Percentiles rank a stretch among this genome's conserved stretches.
phyloP scores from a whole-genome alignment of 2,329 filamentous ascomycete genomes.

The Zymoseptoria tritici region DNA sequence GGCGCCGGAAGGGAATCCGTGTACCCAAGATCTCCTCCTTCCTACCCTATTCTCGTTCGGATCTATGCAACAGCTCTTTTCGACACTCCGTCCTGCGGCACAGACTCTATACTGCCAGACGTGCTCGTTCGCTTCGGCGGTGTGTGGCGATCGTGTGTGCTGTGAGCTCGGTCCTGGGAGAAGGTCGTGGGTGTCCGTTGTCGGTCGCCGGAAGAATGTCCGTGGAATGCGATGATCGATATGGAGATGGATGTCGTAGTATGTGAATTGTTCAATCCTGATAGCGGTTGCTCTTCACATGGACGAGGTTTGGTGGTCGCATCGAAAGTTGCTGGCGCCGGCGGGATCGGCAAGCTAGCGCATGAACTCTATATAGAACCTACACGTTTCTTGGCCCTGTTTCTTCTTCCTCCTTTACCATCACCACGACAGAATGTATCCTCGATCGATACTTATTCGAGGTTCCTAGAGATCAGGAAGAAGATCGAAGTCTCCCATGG shows the following conservation, averaged over 20 bases:
- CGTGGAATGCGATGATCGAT: not conserved
- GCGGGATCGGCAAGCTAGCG: not conserved
- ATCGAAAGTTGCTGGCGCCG: not conserved
- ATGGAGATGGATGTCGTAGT: not conserved
- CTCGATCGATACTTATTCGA: too few relatives aligned
- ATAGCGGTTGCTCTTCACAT: not conserved
- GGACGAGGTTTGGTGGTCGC: not conserved
- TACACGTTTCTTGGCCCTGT: not conserved
- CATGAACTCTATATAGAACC: not conserved
- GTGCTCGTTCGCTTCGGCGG: not conserved
- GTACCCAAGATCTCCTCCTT: not conserved
- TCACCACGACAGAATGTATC: too few relatives aligned
- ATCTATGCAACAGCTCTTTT: not conserved
- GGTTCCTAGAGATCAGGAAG: too few relatives aligned
- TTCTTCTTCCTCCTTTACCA: not conserved
- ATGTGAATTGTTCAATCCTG: not conserved
- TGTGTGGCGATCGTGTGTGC: not conserved
- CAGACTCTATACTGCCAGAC: too few relatives aligned
- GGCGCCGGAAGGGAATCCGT: constrained; percentile 6
- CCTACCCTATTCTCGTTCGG: not conserved
- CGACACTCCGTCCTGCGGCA: not conserved
- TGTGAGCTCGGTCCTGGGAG: not conserved
- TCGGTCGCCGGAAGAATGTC: not conserved
- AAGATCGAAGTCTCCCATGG: too few relatives aligned
- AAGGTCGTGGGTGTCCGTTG: not conserved